phyloP scores from a whole-genome alignment of 176 grass and related monocot species.

The Aegilops umbellulata region DNA sequence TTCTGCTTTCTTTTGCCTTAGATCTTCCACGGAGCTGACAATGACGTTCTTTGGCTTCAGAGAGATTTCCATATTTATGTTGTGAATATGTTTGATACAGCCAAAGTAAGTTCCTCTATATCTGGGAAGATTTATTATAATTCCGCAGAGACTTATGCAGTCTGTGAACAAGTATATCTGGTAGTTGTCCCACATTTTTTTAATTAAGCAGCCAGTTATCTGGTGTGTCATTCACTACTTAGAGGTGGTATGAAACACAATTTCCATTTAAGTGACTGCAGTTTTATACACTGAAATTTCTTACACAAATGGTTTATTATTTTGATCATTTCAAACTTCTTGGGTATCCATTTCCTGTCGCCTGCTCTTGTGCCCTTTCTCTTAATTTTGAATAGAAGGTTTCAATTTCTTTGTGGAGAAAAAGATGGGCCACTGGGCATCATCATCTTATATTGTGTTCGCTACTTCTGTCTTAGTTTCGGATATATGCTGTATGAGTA shows the following conservation, averaged over 20 bases:
- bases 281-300: background rate
- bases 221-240: background rate
- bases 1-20: slow-evolving; percentile 27
- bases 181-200: slow-evolving; percentile 1
- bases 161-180: background rate
- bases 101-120: slow-evolving; percentile 55
- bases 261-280: background rate
- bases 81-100: slow-evolving; percentile 99
- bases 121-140: background rate
- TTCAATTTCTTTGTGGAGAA: background rate
- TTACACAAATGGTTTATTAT: background rate
- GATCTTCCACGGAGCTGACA: slow-evolving; percentile 96
- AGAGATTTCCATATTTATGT: slow-evolving; percentile 99
- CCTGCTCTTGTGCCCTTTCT: background rate
- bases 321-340: slow-evolving; percentile 3
- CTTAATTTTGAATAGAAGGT: background rate
- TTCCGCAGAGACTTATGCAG: slow-evolving; percentile 9
- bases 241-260: background rate
- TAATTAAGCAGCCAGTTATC: background rate
- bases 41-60: slow-evolving; percentile 97
- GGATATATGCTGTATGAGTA: background rate
- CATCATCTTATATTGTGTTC: background rate
- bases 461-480: background rate
- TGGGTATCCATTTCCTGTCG: background rate
- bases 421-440: background rate